Base-by-base conservation (phyloP, 169 alveolate species). In the Besnoitia besnoiti region DNA sequence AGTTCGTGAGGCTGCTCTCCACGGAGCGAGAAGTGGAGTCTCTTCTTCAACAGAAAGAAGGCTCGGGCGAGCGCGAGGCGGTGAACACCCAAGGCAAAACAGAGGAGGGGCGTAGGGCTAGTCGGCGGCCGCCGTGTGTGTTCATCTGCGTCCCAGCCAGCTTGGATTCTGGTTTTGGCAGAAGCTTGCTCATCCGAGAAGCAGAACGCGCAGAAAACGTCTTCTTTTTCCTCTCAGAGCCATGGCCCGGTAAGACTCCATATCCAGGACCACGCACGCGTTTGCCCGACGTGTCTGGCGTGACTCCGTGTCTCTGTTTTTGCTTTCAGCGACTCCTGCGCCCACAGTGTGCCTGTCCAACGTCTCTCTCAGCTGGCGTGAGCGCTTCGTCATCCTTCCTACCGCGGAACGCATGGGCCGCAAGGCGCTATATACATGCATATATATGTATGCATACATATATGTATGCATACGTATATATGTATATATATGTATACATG, bases 101-200 rank as follows among this genome's bases (percentile, higher is more conserved):
- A n/a, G 80, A n/a, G 40, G 80, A 67, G 19, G 80, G 80, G 8
- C n/a, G n/a, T n/a, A n/a, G n/a, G n/a, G n/a, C n/a, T n/a, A 10
- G 12, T 7, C 37, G 80, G 44, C 37, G 87, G 37, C 39, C 87
- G 33, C n/a, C 59, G 30, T 35, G 33, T 10, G 87, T 77, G 33
- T 42, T 77, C 39, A 21, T 77, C 4, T 77, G 87, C 40, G 59
- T 27, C 19, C 87, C 87, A 3, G 87, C 87, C 21, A 77, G 87
- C 59, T 55, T 77, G 33, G 87, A 77, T 37, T 27, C 49, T 0
- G 87, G 87, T 0, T 35, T 77, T 8, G 40, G 87, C 10, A 39
- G 87, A 77, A 5, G 40, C 7, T 55, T 77, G 40, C 87, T 77
- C 40, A 19, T 77, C 33, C 49, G 87, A 37, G 49, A 27, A 10